A percentile compares a stretch with the other conserved stretches of the same genome.
Evolutionary conservation across 1,284 basidiomycete species (phyloP).

Genomic region (Cerioporus squamosus): DNA sequence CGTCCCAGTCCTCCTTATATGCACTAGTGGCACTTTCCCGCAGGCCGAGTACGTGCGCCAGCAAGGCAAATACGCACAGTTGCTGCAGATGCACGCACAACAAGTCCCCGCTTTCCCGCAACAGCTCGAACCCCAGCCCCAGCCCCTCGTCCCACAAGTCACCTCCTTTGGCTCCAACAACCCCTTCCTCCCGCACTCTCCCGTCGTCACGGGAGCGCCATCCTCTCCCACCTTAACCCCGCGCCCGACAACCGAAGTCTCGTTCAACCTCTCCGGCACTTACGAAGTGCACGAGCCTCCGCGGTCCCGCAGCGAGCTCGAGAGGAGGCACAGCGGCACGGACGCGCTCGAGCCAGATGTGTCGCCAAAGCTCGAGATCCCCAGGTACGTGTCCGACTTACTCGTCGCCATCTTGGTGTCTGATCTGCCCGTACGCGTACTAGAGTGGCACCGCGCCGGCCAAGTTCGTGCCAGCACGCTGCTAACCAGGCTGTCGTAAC

Average conservation of each 20-base stretch:
- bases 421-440: too few relatives aligned
- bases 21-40: constrained; percentile 54
- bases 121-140: too few relatives aligned
- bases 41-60: constrained; percentile 70
- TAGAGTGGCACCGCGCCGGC: too few relatives aligned
- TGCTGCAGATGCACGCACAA: constrained; percentile 29
- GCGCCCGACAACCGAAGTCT: constrained; percentile 29
- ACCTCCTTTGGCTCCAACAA: constrained; percentile 87
- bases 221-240: constrained; percentile 34
- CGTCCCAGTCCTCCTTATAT: constrained; percentile 89
- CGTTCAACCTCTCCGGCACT: constrained; percentile 27
- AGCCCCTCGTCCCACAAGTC: constrained; percentile 57
- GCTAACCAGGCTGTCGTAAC: too few relatives aligned
- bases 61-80: constrained; percentile 62
- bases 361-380: too few relatives aligned
- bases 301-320: not conserved
- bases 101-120: constrained; percentile 45
- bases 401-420: too few relatives aligned
- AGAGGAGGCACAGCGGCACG: not conserved
- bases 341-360: too few relatives aligned
- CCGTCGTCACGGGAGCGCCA: constrained; percentile 36
- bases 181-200: constrained; percentile 71
- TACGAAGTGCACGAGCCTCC: constrained; percentile 14
- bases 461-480: too few relatives aligned
- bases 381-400: too few relatives aligned